Evolutionary conservation across 768 basidiomycete species (phyloP), one percentile per base, ranked within the genome.

Genomic region (Mycena alexandri): DNA sequence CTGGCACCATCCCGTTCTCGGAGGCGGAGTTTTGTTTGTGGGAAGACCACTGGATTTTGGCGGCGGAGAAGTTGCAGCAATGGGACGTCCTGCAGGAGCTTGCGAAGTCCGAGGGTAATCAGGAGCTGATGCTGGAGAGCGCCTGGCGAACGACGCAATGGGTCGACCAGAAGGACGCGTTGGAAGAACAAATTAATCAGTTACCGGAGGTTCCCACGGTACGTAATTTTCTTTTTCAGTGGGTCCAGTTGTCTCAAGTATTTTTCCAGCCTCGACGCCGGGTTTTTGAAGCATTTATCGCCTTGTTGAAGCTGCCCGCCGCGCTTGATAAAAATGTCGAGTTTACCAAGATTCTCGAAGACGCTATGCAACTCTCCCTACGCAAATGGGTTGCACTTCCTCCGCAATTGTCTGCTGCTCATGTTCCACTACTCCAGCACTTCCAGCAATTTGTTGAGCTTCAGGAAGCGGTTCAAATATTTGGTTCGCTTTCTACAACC

Each of bases 381-480:
- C 90, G 96, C 24, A 99, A 99, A 85, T 99, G 98, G 98, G 88
- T 92, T 61, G 90, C 90, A 57, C 83, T 99, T 5, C 98, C 98
- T 5, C 83, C 88, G 14, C 89, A 94, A 53, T 85, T 98, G 51
- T 95, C 95, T 2, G 85, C 89, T n/a, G 95, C 95, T 3, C 98
- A 99, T 77, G 87, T 99, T 14, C 96, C 98, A 5, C 83, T 99
- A 33, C 83, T 99, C 34, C 96, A 99, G 76, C 93, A 98, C 77
- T 99, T 99, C 84, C 98, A 99, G 78, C 98, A 99, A 77, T 98
- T 98, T 72, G 96, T 99, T 44, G 98, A 99, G 79, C 86, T 99
- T 6, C 93, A 95, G 75, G 98, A 99, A 79, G 95, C 98, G 17
- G 92, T 93, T 48, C 92, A 94, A 68, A 98, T 99, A 29, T 99